Evolutionary conservation across 2,329 filamentous ascomycete genomes (phyloP).

Genomic region (Hysterium pulicare): DNA sequence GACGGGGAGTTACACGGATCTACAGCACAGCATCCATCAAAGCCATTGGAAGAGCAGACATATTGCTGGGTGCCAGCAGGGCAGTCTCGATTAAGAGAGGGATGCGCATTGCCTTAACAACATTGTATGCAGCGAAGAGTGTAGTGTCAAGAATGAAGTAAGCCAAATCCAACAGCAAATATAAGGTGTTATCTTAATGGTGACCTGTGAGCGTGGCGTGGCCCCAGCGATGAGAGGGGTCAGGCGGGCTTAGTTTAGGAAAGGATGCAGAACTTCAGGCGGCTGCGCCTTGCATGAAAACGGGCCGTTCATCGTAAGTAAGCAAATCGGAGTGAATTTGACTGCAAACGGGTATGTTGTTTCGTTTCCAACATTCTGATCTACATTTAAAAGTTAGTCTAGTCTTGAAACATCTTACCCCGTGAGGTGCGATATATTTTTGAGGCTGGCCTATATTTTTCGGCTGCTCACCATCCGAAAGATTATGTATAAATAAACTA

Average conservation of each 20-base stretch:
- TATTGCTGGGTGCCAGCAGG: background rate
- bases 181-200: background rate
- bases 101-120: background rate
- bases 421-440: too few species aligned
- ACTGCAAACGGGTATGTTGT: too few species aligned
- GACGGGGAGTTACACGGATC: conserved; percentile 4
- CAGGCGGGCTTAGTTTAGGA: background rate
- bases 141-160: background rate
- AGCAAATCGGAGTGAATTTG: too few species aligned
- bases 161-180: background rate
- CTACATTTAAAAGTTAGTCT: too few species aligned
- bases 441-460: too few species aligned
- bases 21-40: conserved; percentile 1
- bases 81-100: background rate
- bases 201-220: too few species aligned
- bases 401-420: too few species aligned
- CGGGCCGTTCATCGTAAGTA: too few species aligned
- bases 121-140: background rate
- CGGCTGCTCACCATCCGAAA: too few species aligned
- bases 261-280: background rate
- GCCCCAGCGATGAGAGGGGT: background rate
- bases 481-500: too few species aligned
- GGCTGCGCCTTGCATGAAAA: background rate
- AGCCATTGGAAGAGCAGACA: background rate
- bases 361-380: too few species aligned